Evolutionary conservation across 2,329 filamentous ascomycete genomes (phyloP), one percentile per base, ranked within the genome.

Genomic region (Emericellopsis atlantica): DNA sequence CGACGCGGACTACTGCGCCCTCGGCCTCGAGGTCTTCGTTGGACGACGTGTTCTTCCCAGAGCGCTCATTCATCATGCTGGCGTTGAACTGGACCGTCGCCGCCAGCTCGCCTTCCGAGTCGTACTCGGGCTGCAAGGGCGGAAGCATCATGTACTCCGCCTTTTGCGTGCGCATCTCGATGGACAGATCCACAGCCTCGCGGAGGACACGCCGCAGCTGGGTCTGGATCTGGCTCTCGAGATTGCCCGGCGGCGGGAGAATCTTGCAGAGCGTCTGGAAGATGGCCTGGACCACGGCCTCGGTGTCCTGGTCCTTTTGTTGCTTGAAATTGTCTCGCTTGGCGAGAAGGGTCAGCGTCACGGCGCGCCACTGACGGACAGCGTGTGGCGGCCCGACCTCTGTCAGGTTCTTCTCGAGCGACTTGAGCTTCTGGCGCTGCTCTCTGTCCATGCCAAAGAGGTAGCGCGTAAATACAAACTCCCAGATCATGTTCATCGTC

Each of bases 141-240:
- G 92, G 90, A 15, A 96, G 79, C 90, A 98, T 98, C 68, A 95
- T 92, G 67, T 95, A 98, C 66, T 96, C 92, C 32, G 92, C 88
- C 44, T 87, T 80, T 60, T 98, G 92, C 14, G 84, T 93, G 57
- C 92, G 88, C 92, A 98, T 98, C 65, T 95, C 89, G 49, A 98
- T 80, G 1, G 88, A 88, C 10, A 98, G 75, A 44, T 85, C 83
- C 39, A 95, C 92, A 1, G 93, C 92, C 46, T 90, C 78, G 49
- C 79, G 79, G 62, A 98, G 79, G 40, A 98, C 88, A 51, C 85
- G 87, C 52, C 84, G 82, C 41, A 98, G 73, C 48, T 90, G 89
- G 29, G 84, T 76, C 51, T 88, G 74, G 37, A 95, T 84, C 56
- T 93, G 84, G 33, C 72, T 65, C 61, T 92, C 84, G 42, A 90